These are phyloP conservation scores for Huntiella bhutanensis DNA, from an alignment of 2,329 filamentous ascomycete species.

Conservation along the genomic window DNA sequence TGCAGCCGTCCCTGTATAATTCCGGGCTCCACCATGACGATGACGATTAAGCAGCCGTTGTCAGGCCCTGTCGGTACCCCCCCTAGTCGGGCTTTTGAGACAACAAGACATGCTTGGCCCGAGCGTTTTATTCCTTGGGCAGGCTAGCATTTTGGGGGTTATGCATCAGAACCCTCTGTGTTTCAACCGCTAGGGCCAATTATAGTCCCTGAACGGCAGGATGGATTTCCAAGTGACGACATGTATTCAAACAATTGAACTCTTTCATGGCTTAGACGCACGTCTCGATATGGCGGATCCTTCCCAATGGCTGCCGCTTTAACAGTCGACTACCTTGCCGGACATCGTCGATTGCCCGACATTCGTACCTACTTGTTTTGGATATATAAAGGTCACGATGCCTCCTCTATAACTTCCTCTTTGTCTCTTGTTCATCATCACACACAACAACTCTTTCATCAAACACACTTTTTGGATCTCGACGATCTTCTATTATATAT, in stretches of 20 bases:
- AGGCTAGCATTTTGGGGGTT: neutral
- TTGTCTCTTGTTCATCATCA: conserved; percentile 1
- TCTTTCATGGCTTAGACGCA: no score
- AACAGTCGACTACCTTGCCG: neutral
- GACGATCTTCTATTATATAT: conserved; percentile 1
- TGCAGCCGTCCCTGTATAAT: no score
- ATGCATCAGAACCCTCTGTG: conserved; percentile 2
- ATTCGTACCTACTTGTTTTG: conserved; percentile 2
- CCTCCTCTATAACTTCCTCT: neutral
- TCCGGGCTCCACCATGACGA: no score
- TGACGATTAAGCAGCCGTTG: no score
- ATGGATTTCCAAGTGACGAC: neutral
- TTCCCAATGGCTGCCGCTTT: neutral
- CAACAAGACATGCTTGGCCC: no score
- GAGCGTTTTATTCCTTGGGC: no score
- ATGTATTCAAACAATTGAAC: conserved; percentile 3
- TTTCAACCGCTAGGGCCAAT: conserved; percentile 1
- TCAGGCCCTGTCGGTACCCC: no score
- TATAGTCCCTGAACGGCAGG: neutral
- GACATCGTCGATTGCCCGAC: conserved; percentile 6
- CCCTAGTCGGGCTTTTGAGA: no score
- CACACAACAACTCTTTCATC: neutral
- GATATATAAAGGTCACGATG: conserved; percentile 8
- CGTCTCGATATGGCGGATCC: no score
- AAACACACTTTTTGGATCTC: neutral